phyloP scores from a whole-genome alignment of 2,329 filamentous ascomycete genomes.

The Tetracladium maxilliforme region DNA sequence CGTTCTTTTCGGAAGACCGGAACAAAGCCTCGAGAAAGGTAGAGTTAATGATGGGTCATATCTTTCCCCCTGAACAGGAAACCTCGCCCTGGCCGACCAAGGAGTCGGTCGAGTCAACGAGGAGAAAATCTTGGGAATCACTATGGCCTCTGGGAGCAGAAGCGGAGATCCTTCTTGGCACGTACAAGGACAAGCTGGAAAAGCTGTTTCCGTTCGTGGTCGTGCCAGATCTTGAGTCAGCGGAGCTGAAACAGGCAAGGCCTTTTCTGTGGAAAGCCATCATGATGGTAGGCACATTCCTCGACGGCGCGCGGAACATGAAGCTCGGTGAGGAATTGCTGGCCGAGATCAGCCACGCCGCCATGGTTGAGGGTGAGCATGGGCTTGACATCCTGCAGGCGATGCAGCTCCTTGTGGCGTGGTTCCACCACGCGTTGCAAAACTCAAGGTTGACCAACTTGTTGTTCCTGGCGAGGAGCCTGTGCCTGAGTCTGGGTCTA shows the following conservation, averaged over 20 bases:
- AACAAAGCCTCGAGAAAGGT: no score
- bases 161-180: no score
- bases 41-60: no score
- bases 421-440: constrained; percentile 32
- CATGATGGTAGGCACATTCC: constrained; percentile 27
- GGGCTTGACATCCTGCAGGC: constrained; percentile 31
- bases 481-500: constrained; percentile 25
- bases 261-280: constrained; percentile 33
- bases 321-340: constrained; percentile 27
- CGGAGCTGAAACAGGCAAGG: constrained; percentile 18
- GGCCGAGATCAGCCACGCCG: constrained; percentile 23
- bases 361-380: constrained; percentile 24
- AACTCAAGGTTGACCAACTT: constrained; percentile 33
- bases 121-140: no score
- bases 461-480: constrained; percentile 29
- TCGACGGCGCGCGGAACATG: constrained; percentile 27
- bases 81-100: no score
- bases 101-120: no score
- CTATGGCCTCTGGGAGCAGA: no score
- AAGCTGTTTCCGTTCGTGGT: constrained; percentile 29
- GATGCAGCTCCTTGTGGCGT: constrained; percentile 27
- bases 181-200: no score
- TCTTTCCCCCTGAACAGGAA: no score
- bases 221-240: constrained; percentile 18
- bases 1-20: no score